Evolutionary conservation across 495 filamentous ascomycete genomes (phyloP).

Genomic region (Talaromyces ruber): DNA sequence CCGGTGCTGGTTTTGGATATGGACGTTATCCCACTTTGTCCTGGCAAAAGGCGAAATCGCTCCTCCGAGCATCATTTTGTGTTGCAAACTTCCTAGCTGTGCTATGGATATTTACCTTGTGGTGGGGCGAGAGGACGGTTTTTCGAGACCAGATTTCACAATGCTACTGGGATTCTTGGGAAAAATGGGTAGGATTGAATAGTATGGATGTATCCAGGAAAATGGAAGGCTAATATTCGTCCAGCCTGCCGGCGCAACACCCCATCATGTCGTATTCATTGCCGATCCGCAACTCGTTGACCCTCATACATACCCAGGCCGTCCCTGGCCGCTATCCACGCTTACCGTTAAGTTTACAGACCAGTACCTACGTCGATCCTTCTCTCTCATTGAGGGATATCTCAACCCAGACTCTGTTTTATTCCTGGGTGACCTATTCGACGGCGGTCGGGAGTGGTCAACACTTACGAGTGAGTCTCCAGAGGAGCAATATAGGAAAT

Average conservation of each 20-base stretch:
- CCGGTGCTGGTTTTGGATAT: slow-evolving; percentile 1
- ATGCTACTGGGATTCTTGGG: slow-evolving; percentile 86
- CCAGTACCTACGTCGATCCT: slow-evolving; percentile 76
- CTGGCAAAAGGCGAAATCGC: slow-evolving; percentile 6
- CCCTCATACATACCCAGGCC: slow-evolving; percentile 89
- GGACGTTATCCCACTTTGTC: slow-evolving; percentile 8
- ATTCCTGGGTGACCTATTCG: slow-evolving; percentile 93
- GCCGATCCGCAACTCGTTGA: slow-evolving; percentile 98
- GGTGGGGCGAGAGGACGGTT: slow-evolving; percentile 79
- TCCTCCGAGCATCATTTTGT: slow-evolving; percentile 34
- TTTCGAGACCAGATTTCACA: slow-evolving; percentile 57
- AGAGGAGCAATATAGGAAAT: slow-evolving; percentile 62
- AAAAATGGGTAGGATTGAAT: slow-evolving; percentile 65
- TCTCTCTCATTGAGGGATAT: slow-evolving; percentile 56
- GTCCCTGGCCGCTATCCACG: slow-evolving; percentile 78
- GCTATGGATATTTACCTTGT: slow-evolving; percentile 69
- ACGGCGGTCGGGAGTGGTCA: slow-evolving; percentile 94
- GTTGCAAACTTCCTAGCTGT: slow-evolving; percentile 58
- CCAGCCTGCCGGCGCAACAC: slow-evolving; percentile 65
- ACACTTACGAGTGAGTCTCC: slow-evolving; percentile 57
- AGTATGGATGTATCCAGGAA: not conserved
- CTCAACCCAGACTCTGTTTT: slow-evolving; percentile 74
- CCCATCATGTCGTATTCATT: slow-evolving; percentile 80
- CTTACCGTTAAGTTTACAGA: slow-evolving; percentile 80
- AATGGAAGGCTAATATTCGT: not conserved